Evolutionary conservation across 2,329 filamentous ascomycete species (phyloP).

Genomic region (Thelonectria olida): DNA sequence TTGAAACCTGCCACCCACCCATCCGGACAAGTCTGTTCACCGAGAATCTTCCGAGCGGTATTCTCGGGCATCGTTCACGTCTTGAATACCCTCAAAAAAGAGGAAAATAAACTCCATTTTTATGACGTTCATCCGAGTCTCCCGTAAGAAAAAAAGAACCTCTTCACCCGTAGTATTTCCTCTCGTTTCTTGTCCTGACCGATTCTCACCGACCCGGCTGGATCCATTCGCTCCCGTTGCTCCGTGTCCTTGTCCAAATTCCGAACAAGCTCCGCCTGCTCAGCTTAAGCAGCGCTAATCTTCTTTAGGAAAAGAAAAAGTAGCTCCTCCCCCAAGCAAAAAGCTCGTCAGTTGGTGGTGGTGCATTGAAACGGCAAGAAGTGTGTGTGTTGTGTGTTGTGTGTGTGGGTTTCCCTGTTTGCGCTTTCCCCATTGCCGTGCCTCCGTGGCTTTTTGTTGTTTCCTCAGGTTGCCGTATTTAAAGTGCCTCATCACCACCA

Average conservation of each 20-base stretch:
- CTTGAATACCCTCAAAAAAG: background rate
- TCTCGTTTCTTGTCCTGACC: background rate
- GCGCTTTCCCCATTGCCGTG: slow-evolving; percentile 22
- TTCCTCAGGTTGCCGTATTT: slow-evolving; percentile 25
- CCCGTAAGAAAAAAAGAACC: background rate
- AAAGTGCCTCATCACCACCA: slow-evolving; percentile 31
- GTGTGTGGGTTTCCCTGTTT: slow-evolving; percentile 24
- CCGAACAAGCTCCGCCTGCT: slow-evolving; percentile 38
- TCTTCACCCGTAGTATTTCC: background rate
- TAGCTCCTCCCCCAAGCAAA: slow-evolving; percentile 1
- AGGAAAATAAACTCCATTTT: too few species aligned
- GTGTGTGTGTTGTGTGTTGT: background rate
- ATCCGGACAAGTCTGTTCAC: background rate
- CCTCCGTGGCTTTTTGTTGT: slow-evolving; percentile 21
- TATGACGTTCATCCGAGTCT: too few species aligned
- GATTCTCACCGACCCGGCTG: slow-evolving; percentile 15
- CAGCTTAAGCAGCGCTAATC: slow-evolving; percentile 22
- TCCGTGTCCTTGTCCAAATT: slow-evolving; percentile 35
- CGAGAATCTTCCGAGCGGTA: background rate
- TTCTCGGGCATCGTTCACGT: background rate
- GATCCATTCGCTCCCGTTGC: slow-evolving; percentile 17
- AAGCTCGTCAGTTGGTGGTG: background rate
- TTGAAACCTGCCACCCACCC: background rate
- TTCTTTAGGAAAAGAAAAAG: background rate
- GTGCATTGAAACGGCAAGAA: background rate